Conservation (phyloP, 495 filamentous ascomycete species). For the Tuber calosporum region DNA sequence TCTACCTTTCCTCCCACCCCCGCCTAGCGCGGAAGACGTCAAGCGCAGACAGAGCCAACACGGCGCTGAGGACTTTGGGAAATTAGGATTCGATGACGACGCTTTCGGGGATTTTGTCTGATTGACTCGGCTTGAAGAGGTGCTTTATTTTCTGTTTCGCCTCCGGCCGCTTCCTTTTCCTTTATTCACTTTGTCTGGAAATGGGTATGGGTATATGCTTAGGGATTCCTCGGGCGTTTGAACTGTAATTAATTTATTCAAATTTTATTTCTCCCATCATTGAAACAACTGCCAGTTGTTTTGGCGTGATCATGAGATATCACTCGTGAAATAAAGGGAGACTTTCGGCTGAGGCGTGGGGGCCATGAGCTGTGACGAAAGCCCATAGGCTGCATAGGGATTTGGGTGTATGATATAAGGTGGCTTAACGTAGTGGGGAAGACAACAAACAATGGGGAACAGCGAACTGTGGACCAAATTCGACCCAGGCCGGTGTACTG, state of each 20-base stretch:
- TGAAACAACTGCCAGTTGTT: neutral
- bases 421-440: neutral
- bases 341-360: neutral
- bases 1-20: constrained; percentile 52
- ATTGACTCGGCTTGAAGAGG: neutral
- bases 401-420: neutral
- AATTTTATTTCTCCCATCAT: neutral
- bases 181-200: constrained; percentile 3
- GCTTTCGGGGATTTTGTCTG: constrained; percentile 58
- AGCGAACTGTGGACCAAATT: too few relatives aligned
- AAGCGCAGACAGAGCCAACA: constrained; percentile 50
- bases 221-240: neutral
- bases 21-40: constrained; percentile 53
- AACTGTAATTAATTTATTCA: constrained; percentile 1
- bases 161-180: neutral
- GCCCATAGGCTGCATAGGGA: neutral
- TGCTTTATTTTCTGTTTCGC: neutral
- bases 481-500: too few relatives aligned
- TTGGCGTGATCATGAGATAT: neutral
- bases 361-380: neutral
- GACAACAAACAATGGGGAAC: too few relatives aligned
- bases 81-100: constrained; percentile 59
- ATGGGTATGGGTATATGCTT: neutral
- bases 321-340: neutral
- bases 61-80: constrained; percentile 42